A percentile compares a stretch with the other conserved stretches of the same genome.
Conservation (phyloP, 129 eudicot genomes). For the Pittosporum tobira region DNA sequence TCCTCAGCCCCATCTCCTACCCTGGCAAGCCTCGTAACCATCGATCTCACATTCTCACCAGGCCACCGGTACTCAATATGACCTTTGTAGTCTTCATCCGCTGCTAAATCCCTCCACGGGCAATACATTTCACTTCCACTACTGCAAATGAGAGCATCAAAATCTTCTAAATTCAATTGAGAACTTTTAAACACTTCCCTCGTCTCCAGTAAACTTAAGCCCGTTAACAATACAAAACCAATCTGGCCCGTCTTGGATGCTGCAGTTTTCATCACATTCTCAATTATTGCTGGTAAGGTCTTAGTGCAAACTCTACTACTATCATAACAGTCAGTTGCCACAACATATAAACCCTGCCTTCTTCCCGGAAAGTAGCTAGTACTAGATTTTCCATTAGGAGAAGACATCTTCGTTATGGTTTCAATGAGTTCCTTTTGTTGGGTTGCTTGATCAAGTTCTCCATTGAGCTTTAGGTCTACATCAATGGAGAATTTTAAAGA, state of each 20-base stretch:
- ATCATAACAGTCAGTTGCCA: slow-evolving; percentile 57
- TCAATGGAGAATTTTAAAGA: slow-evolving; percentile 67
- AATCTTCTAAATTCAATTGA: slow-evolving; percentile 33
- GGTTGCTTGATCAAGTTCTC: slow-evolving; percentile 42
- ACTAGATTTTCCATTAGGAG: slow-evolving; percentile 28
- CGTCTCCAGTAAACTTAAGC: slow-evolving; percentile 44
- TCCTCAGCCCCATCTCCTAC: slow-evolving; percentile 33
- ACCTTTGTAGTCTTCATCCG: slow-evolving; percentile 52
- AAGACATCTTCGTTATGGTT: slow-evolving; percentile 39
- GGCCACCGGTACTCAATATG: slow-evolving; percentile 75
- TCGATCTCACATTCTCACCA: slow-evolving; percentile 57
- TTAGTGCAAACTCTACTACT: slow-evolving; percentile 36
- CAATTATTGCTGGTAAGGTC: slow-evolving; percentile 27
- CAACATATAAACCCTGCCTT: slow-evolving; percentile 44
- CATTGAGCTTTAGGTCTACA: slow-evolving; percentile 46
- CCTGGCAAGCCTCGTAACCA: slow-evolving; percentile 42
- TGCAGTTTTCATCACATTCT: slow-evolving; percentile 46
- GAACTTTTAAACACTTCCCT: slow-evolving; percentile 31
- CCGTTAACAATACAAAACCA: slow-evolving; percentile 58
- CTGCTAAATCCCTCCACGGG: slow-evolving; percentile 47
- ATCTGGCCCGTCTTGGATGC: slow-evolving; percentile 35
- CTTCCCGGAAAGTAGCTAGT: slow-evolving; percentile 65
- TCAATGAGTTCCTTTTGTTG: slow-evolving; percentile 56
- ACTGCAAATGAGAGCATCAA: slow-evolving; percentile 65
- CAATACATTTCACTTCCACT: slow-evolving; percentile 76